A percentile compares a stretch with the other conserved stretches of the same genome.
Conservation (phyloP, 1,284 basidiomycete species). For the Puccinia horiana region DNA sequence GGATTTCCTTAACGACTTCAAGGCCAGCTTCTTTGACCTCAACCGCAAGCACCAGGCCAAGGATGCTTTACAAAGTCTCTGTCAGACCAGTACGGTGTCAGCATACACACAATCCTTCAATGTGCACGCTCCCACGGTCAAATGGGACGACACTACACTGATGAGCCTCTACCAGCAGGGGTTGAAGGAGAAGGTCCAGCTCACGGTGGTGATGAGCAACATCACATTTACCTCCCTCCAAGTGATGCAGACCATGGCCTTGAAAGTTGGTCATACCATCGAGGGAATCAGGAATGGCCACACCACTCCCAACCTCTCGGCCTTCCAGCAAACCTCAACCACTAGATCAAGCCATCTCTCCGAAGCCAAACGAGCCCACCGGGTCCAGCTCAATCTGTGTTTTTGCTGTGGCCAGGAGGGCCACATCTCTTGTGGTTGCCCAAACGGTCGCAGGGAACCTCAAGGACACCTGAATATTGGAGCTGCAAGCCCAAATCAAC, state of each 20-base stretch:
- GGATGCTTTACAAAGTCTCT: too few relatives aligned
- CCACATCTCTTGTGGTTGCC: background rate
- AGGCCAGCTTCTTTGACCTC: too few relatives aligned
- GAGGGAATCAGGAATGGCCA: background rate
- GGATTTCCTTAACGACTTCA: too few relatives aligned
- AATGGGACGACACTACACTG: background rate
- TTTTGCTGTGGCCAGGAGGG: too few relatives aligned
- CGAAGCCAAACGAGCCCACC: too few relatives aligned
- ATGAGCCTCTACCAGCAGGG: background rate
- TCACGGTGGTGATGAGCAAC: background rate
- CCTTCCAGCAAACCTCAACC: background rate
- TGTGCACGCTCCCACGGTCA: background rate
- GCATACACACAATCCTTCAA: background rate
- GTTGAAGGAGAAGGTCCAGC: background rate
- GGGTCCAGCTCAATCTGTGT: too few relatives aligned
- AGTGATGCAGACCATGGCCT: background rate
- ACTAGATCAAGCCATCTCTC: too few relatives aligned
- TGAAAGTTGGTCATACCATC: background rate
- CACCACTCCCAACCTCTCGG: background rate
- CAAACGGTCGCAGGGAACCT: background rate
- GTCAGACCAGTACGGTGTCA: too few relatives aligned
- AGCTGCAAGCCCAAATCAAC: background rate
- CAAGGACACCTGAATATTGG: background rate
- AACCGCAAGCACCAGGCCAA: too few relatives aligned
- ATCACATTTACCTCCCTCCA: background rate